Evolutionary conservation across 1,284 basidiomycete species (phyloP).

Genomic region (Trichosporon coremiiforme): DNA sequence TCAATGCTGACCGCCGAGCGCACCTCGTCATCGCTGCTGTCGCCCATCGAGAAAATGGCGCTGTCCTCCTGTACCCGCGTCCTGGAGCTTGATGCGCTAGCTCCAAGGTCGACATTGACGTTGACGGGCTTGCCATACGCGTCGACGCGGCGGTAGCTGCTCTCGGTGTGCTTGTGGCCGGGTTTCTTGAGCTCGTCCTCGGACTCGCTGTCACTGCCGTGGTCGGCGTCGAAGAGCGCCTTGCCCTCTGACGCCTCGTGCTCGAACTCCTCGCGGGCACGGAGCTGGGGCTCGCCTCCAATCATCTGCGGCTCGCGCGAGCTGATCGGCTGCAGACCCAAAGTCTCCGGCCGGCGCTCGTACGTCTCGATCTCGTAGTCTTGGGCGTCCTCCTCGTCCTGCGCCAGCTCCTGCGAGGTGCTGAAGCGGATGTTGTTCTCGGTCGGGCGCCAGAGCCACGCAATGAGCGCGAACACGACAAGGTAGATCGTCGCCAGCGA

Average conservation of each 20-base stretch:
- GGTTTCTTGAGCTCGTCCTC: conserved; percentile 26
- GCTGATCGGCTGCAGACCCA: conserved; percentile 23
- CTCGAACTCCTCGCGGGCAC: conserved; percentile 29
- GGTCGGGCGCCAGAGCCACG: conserved; percentile 92
- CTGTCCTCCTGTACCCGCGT: conserved; percentile 16
- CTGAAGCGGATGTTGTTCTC: conserved; percentile 82
- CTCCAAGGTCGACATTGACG: conserved; percentile 25
- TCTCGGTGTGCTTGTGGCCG: background rate
- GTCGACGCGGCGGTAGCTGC: conserved; percentile 27
- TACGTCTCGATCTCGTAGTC: conserved; percentile 86
- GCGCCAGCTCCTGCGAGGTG: conserved; percentile 60
- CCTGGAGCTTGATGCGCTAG: background rate
- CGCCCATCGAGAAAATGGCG: conserved; percentile 9
- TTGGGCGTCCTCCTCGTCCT: conserved; percentile 88
- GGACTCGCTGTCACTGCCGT: conserved; percentile 58
- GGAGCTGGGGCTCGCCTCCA: background rate
- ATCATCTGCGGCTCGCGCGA: conserved; percentile 5
- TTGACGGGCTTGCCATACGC: conserved; percentile 35
- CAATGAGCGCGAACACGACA: conserved; percentile 74
- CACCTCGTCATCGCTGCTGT: conserved; percentile 8
- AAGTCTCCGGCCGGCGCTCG: conserved; percentile 46
- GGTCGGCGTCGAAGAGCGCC: conserved; percentile 82
- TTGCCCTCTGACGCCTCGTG: conserved; percentile 64
- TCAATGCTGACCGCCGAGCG: conserved; percentile 2
- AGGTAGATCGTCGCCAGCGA: conserved; percentile 87